phyloP scores from a whole-genome alignment of 345 rosid genomes.

The Lepidium aucheri region DNA sequence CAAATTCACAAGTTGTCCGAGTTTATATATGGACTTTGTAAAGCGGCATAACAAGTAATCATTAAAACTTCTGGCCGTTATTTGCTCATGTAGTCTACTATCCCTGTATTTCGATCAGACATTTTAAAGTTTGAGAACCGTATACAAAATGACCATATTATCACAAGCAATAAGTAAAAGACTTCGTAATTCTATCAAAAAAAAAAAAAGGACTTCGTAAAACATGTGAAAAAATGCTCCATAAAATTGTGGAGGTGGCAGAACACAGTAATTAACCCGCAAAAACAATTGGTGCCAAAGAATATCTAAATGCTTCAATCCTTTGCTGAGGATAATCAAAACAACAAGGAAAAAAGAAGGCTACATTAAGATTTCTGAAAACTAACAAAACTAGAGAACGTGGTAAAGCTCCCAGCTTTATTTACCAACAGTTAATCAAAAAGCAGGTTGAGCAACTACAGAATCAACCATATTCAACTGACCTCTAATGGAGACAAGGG shows the following conservation, averaged over 20 bases:
- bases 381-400: neutral
- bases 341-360: neutral
- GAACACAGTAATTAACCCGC: neutral
- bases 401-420: neutral
- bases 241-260: neutral
- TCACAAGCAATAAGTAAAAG: neutral
- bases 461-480: constrained; percentile 6
- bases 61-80: neutral
- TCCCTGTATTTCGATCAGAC: neutral
- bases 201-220: neutral
- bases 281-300: neutral
- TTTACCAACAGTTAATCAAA: neutral
- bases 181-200: too few species aligned
- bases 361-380: neutral
- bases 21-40: neutral
- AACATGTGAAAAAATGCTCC: neutral
- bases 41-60: neutral
- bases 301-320: neutral
- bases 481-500: constrained; percentile 50
- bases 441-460: neutral
- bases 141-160: neutral
- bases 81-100: neutral
- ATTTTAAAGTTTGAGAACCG: neutral
- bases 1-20: neutral
- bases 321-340: neutral